phyloP scores from a whole-genome alignment of 2,329 filamentous ascomycete genomes.

The Arthrobotrys sinensis region DNA sequence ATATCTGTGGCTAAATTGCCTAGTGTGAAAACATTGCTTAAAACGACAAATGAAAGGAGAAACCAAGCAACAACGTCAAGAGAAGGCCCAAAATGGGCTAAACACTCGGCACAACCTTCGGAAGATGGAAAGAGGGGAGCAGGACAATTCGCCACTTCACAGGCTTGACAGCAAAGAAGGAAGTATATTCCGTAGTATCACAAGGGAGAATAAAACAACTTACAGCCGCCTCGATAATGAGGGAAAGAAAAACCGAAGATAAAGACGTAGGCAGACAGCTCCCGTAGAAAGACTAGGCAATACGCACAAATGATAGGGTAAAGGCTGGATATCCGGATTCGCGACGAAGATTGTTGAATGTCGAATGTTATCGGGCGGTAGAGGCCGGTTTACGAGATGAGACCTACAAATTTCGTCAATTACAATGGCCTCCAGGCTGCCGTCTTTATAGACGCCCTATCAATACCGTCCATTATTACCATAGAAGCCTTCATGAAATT shows the following conservation, averaged over 20 bases:
- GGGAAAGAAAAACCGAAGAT: not conserved
- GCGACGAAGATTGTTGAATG: too few species aligned
- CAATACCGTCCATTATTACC: too few species aligned
- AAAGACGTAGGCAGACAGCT: not conserved
- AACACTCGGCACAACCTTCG: conserved; percentile 4
- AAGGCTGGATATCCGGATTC: not conserved
- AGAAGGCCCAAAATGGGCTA: not conserved
- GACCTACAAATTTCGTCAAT: not conserved
- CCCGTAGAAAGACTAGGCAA: not conserved
- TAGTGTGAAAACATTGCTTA: conserved; percentile 24
- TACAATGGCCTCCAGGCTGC: not conserved
- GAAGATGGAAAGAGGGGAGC: not conserved
- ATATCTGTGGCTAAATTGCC: conserved; percentile 29
- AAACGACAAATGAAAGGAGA: conserved; percentile 55
- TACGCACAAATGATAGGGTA: not conserved
- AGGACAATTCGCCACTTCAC: conserved; percentile 5
- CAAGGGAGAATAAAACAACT: not conserved
- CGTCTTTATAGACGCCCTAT: not conserved
- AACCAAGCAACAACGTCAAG: not conserved
- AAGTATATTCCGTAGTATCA: not conserved
- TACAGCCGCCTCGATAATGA: not conserved
- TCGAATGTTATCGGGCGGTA: not conserved
- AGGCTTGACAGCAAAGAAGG: not conserved
- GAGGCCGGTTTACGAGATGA: not conserved
- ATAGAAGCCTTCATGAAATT: not conserved